Conservation (phyloP, 192 early-diverging fungal genomes). For the Backusella tarrabulga region DNA sequence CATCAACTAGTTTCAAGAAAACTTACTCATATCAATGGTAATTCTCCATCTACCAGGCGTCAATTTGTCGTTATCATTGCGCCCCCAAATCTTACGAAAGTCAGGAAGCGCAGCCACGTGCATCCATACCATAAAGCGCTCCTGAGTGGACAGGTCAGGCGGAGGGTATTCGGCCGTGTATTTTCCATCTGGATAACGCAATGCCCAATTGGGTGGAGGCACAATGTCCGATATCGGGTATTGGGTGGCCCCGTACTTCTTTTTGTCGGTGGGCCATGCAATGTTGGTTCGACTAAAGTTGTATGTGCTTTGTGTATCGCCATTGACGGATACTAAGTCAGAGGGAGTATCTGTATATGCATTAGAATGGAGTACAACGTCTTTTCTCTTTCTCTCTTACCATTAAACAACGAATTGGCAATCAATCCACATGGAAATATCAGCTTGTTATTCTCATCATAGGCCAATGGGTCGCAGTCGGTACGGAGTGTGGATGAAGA, state of each 20-base stretch:
- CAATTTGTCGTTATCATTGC: conserved; percentile 60
- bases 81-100: conserved; percentile 91
- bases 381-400: conserved; percentile 29
- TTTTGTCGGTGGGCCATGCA: conserved; percentile 81
- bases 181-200: conserved; percentile 56
- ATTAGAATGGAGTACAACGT: not conserved
- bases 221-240: conserved; percentile 55
- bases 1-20: not conserved
- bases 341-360: conserved; percentile 27
- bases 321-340: conserved; percentile 15
- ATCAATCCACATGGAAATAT: conserved; percentile 92
- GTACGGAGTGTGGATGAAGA: conserved; percentile 28
- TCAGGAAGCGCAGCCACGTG: conserved; percentile 88
- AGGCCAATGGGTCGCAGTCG: conserved; percentile 36
- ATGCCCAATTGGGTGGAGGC: conserved; percentile 89
- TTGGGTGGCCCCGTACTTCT: conserved; percentile 65
- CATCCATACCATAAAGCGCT: conserved; percentile 97
- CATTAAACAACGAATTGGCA: conserved; percentile 89
- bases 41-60: conserved; percentile 67
- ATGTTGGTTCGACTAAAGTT: conserved; percentile 63
- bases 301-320: conserved; percentile 33
- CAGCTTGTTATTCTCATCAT: conserved; percentile 32
- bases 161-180: conserved; percentile 44
- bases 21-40: conserved; percentile 69
- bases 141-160: conserved; percentile 64